phyloP scores from a whole-genome alignment of 2,329 filamentous ascomycete genomes.

The Aspergillus nomiae region DNA sequence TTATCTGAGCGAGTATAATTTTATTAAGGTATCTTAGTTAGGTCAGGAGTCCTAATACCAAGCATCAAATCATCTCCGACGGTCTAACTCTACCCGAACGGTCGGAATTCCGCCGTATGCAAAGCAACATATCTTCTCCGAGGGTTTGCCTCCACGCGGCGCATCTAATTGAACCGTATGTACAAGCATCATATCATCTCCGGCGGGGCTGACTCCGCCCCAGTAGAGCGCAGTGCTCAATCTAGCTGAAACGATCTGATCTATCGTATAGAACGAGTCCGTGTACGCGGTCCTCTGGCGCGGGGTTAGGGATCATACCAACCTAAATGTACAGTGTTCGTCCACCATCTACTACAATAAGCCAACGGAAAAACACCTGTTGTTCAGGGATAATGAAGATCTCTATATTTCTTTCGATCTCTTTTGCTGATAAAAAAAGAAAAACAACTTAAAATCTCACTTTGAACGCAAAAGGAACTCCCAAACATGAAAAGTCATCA shows the following conservation, averaged over 20 bases:
- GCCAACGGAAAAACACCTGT: neutral
- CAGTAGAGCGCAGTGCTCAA: neutral
- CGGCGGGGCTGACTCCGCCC: neutral
- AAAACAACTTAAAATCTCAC: neutral
- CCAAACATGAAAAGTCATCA: too few species aligned
- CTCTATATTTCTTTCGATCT: neutral
- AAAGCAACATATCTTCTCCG: neutral
- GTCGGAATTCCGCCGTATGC: too few species aligned
- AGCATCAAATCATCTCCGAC: too few species aligned
- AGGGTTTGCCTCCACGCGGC: neutral
- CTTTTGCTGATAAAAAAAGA: neutral
- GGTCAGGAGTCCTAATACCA: too few species aligned
- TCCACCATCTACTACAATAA: neutral
- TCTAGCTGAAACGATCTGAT: neutral
- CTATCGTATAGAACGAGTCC: neutral
- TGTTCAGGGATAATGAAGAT: neutral
- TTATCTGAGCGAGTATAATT: too few species aligned
- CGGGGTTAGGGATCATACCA: neutral
- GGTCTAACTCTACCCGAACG: too few species aligned
- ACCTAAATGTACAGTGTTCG: neutral
- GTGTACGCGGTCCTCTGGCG: neutral
- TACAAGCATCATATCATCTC: neutral
- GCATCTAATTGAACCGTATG: neutral
- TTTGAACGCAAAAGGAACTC: too few species aligned
- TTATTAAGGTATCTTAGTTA: too few species aligned